phyloP scores from a whole-genome alignment of 2,329 filamentous ascomycete genomes.

The Aspergillus fijiensis region DNA sequence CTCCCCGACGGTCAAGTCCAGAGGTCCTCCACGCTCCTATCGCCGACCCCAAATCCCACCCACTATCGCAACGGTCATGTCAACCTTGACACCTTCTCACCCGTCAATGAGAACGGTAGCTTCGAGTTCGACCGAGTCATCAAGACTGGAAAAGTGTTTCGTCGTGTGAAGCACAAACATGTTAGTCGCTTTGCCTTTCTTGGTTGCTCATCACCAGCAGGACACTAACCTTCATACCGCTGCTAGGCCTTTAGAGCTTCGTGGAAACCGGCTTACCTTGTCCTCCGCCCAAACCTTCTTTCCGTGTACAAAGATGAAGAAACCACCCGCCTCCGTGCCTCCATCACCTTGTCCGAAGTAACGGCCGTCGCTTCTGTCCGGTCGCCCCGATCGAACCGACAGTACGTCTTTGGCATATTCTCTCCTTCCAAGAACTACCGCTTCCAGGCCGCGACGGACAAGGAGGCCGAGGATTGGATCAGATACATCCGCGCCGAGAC shows the following conservation, averaged over 20 bases:
- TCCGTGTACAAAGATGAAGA: constrained; percentile 92
- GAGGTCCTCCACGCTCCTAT: constrained; percentile 20
- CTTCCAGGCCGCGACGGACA: constrained; percentile 70
- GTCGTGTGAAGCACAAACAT: constrained; percentile 92
- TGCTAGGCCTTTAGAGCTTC: constrained; percentile 57
- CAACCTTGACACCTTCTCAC: constrained; percentile 68
- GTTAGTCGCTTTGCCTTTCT: constrained; percentile 45
- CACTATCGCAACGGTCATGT: constrained; percentile 48
- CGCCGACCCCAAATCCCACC: constrained; percentile 20
- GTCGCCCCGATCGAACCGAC: constrained; percentile 81
- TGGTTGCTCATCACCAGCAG: not conserved
- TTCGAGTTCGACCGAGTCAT: constrained; percentile 95
- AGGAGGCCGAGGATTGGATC: constrained; percentile 85
- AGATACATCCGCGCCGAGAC: constrained; percentile 75
- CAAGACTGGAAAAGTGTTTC: constrained; percentile 82
- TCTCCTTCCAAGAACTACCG: constrained; percentile 89
- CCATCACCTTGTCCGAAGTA: constrained; percentile 83
- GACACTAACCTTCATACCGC: constrained; percentile 13
- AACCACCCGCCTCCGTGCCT: constrained; percentile 84
- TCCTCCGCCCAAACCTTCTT: constrained; percentile 83
- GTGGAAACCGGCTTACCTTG: constrained; percentile 88
- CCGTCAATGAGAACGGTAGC: constrained; percentile 90
- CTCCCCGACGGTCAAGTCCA: constrained; percentile 27
- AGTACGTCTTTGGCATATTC: constrained; percentile 89
- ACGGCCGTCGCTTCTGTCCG: constrained; percentile 87